Conservation (phyloP, 768 basidiomycete genomes). For the Russula olivacea region DNA sequence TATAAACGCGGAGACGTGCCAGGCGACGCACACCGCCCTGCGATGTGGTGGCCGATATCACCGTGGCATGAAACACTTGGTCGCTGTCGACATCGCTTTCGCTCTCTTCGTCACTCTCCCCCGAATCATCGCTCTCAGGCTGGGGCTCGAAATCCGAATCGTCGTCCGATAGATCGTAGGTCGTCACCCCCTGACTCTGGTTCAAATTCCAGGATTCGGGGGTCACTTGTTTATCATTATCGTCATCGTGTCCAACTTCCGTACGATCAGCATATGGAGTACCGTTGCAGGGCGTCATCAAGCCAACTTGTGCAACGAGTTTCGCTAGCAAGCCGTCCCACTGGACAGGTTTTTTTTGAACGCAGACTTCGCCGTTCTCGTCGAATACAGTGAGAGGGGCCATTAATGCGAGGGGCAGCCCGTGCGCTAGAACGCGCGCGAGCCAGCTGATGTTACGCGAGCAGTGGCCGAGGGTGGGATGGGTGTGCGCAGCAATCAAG, state of each 20-base stretch:
- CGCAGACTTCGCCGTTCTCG: conserved; percentile 26
- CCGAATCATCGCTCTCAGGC: not conserved
- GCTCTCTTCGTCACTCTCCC: conserved; percentile 2
- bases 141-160: conserved; percentile 1
- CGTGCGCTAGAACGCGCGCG: conserved; percentile 28
- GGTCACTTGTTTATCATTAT: not conserved
- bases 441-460: conserved; percentile 38
- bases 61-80: not conserved
- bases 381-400: conserved; percentile 19
- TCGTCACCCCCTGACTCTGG: not conserved
- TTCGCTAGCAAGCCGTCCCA: conserved; percentile 34
- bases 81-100: conserved; percentile 11
- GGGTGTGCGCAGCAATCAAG: conserved; percentile 30
- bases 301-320: conserved; percentile 43
- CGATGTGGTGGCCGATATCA: not conserved
- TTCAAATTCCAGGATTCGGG: not conserved
- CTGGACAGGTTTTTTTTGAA: conserved; percentile 27
- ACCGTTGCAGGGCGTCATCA: conserved; percentile 25
- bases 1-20: conserved; percentile 35
- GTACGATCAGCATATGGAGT: not conserved
- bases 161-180: not conserved
- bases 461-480: not conserved
- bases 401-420: conserved; percentile 34
- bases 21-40: conserved; percentile 29
- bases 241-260: not conserved